Base-by-base conservation (phyloP, 768 basidiomycete genomes). In the Leucocoprinus birnbaumii region DNA sequence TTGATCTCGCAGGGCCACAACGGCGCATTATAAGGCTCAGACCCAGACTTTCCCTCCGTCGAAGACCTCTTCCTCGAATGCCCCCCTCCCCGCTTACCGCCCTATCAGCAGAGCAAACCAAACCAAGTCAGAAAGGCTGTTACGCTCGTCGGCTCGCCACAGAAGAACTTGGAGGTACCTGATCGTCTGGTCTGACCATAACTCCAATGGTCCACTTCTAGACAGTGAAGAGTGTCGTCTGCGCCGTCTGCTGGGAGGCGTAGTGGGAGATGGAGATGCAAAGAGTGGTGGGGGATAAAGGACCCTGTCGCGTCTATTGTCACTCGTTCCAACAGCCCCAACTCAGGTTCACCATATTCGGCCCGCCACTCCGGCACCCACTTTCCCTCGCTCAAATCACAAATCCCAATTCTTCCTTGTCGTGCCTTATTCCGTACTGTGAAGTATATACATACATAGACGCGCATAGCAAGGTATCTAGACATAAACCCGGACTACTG, bases 1-100 rank as follows among this genome's bases (percentile, higher is more conserved):
- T 85, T 80, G 65, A 91, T 89, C 67, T 83, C 83, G 75, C 89
- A 91, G 6, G 89, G 87, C 89, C 89, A 91, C 45, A 84, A 65
- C 6, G 81, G 79, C 2, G 82, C 73, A 58, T 76, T 75, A 2
- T 68, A 62, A 14, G 68, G 61, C 58, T 81, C 82, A 74, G 83
- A 83, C 66, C 38, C 38, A 38, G 11, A 16, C 9, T 74, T 75
- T 21, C 58, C 50, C 46, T 46, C 24, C 59, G 31, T 11, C 31
- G 11, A 31, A 31, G 9, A 38, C 16, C 9, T 13, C 16, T 38
- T 38, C 38, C 38, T 38, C 5, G 31, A 31, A 31, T 31, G 31
- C 53, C 42, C 66, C 62, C 56, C 65, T 64, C 50, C 62, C 16
- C 13, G 8, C 38, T n/a, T 38, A 5, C 38, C 38, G 13, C 16